Conservation (phyloP, 768 basidiomycete species). For the Vishniacozyma victoriae region DNA sequence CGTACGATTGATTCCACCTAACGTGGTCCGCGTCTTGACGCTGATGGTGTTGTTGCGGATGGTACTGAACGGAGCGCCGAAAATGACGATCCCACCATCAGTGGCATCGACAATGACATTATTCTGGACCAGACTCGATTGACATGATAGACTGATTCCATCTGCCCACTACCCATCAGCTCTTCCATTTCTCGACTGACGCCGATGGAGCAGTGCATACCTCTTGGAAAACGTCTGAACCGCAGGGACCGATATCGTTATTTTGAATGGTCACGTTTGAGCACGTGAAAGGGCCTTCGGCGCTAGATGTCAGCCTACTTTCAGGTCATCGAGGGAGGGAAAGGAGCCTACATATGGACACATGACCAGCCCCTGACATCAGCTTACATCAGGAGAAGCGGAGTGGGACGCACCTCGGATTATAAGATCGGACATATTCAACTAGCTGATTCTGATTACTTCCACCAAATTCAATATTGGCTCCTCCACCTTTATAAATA, state of each 20-base stretch:
- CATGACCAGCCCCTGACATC: constrained; percentile 64
- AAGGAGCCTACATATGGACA: constrained; percentile 56
- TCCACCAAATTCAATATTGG: constrained; percentile 81
- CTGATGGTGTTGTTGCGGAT: constrained; percentile 39
- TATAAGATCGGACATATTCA: constrained; percentile 67
- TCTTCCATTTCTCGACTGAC: too few species aligned
- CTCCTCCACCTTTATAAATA: constrained; percentile 57
- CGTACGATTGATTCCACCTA: constrained; percentile 40
- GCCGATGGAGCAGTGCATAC: constrained; percentile 10
- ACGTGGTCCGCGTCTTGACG: constrained; percentile 30
- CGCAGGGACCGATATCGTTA: constrained; percentile 63
- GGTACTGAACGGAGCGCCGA: constrained; percentile 33
- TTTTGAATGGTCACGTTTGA: constrained; percentile 63
- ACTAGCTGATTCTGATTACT: constrained; percentile 64
- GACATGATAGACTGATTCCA: constrained; percentile 44
- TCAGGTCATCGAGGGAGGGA: not conserved
- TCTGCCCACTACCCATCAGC: constrained; percentile 42
- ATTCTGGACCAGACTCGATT: constrained; percentile 32
- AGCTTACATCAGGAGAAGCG: not conserved
- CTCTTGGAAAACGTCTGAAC: constrained; percentile 32
- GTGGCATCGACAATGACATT: constrained; percentile 40
- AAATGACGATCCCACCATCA: constrained; percentile 42
- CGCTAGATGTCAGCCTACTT: constrained; percentile 21
- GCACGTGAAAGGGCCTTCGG: constrained; percentile 64
- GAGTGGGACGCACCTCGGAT: constrained; percentile 51